Conservation (phyloP, 306 rosid species). For the Crotalaria pallida region DNA sequence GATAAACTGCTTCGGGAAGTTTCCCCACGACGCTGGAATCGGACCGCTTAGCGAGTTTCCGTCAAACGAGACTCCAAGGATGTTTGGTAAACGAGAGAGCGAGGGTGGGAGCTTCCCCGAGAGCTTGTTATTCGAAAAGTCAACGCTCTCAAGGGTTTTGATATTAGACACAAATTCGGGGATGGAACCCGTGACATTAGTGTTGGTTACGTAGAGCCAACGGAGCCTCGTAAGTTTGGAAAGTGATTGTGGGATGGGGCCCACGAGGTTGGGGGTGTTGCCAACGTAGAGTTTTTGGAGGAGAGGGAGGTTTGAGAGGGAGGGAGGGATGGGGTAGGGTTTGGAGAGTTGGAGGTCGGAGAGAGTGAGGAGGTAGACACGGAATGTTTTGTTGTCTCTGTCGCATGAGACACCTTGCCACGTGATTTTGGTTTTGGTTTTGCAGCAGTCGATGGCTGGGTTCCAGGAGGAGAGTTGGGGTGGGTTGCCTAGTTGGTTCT, state of each 20-base stretch:
- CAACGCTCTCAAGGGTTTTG: slow-evolving; percentile 13
- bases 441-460: slow-evolving; percentile 20
- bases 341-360: not conserved
- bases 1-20: not conserved
- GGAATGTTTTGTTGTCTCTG: slow-evolving; percentile 21
- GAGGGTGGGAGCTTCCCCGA: slow-evolving; percentile 9
- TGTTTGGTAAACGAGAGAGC: slow-evolving; percentile 17
- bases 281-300: not conserved
- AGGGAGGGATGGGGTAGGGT: not conserved
- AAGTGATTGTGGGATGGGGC: not conserved
- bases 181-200: slow-evolving; percentile 8
- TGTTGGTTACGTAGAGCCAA: not conserved
- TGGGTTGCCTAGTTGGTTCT: slow-evolving; percentile 21
- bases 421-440: too few relatives aligned
- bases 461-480: slow-evolving; percentile 17
- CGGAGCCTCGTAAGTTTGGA: slow-evolving; percentile 4
- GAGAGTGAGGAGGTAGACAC: slow-evolving; percentile 3
- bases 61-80: slow-evolving; percentile 13
- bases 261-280: slow-evolving; percentile 4
- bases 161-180: slow-evolving; percentile 11
- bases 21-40: slow-evolving; percentile 24
- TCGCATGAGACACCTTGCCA: slow-evolving; percentile 23
- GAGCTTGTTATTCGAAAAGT: slow-evolving; percentile 22
- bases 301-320: not conserved
- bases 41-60: slow-evolving; percentile 17